Percentiles rank a stretch among this genome's conserved stretches.
Conservation (phyloP, 495 filamentous ascomycete species). For the Lentithecium fluviatile region DNA sequence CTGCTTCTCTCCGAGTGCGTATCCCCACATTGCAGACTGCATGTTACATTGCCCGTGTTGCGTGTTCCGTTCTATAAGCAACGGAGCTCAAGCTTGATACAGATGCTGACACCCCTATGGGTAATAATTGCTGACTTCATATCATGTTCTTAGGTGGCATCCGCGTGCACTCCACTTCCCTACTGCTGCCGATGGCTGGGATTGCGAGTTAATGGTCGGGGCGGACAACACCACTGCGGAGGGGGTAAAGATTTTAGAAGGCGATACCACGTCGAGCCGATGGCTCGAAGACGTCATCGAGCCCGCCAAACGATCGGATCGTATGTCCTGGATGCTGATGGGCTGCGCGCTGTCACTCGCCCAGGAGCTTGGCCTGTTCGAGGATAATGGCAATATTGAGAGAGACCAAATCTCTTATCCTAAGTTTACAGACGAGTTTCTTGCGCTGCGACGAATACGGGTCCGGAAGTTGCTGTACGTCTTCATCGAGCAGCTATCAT, state of each 20-base stretch:
- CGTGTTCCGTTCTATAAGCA: no score
- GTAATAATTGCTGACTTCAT: no score
- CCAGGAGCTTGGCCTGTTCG: conserved; percentile 54
- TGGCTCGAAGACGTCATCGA: conserved; percentile 47
- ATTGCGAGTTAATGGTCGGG: conserved; percentile 34
- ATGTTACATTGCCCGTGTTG: no score
- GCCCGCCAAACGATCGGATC: conserved; percentile 53
- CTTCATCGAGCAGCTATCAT: conserved; percentile 55
- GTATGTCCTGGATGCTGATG: conserved; percentile 59
- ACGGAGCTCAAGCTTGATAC: no score
- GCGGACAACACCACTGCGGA: conserved; percentile 19
- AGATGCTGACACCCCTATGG: no score
- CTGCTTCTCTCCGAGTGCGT: conserved; percentile 51
- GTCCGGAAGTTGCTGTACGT: conserved; percentile 52
- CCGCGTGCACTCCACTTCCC: conserved; percentile 56
- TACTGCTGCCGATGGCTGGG: conserved; percentile 47
- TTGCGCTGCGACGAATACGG: conserved; percentile 35
- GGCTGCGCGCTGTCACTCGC: conserved; percentile 53
- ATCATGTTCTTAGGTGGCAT: conserved; percentile 44
- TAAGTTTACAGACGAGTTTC: conserved; percentile 17
- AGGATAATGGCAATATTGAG: conserved; percentile 45
- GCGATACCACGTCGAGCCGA: conserved; percentile 25
- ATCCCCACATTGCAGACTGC: no score
- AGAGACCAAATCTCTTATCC: conserved; percentile 28
- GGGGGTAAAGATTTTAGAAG: conserved; percentile 18